A percentile compares a stretch with the other conserved stretches of the same genome.
Evolutionary conservation across 1,284 basidiomycete genomes (phyloP).

Genomic region (Apiotrichum gracile): DNA sequence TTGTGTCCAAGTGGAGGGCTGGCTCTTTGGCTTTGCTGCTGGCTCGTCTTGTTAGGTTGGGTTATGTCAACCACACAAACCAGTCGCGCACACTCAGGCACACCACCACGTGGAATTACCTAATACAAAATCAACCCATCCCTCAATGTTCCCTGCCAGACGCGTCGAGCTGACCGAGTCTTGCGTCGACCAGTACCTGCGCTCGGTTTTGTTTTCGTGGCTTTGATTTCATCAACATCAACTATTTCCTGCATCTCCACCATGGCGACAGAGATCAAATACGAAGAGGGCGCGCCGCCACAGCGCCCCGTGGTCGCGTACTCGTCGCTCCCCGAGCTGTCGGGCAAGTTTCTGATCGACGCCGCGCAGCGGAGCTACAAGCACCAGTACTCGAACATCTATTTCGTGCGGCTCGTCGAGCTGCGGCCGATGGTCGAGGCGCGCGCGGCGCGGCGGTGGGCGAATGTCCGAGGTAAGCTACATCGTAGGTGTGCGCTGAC

Average conservation of each 20-base stretch:
- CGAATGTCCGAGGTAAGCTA: constrained; percentile 48
- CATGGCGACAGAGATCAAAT: constrained; percentile 12
- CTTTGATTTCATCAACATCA: not conserved
- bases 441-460: constrained; percentile 63
- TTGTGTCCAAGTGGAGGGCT: no score
- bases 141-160: no score
- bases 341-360: constrained; percentile 44
- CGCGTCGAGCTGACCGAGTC: no score
- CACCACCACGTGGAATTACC: no score
- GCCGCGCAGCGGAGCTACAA: constrained; percentile 49
- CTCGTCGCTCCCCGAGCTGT: constrained; percentile 39
- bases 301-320: constrained; percentile 31
- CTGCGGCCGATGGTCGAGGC: constrained; percentile 61
- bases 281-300: constrained; percentile 1
- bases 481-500: not conserved
- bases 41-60: no score
- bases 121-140: no score
- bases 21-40: no score
- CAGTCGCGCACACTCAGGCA: no score
- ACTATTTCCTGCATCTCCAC: not conserved
- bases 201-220: no score
- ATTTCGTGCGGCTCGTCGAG: constrained; percentile 68
- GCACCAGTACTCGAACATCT: constrained; percentile 90
- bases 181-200: no score
- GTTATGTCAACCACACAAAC: no score